These are phyloP conservation scores for Aspergillus carbonarius DNA, from an alignment of 2,329 filamentous ascomycete species.

Conservation along the genomic window DNA sequence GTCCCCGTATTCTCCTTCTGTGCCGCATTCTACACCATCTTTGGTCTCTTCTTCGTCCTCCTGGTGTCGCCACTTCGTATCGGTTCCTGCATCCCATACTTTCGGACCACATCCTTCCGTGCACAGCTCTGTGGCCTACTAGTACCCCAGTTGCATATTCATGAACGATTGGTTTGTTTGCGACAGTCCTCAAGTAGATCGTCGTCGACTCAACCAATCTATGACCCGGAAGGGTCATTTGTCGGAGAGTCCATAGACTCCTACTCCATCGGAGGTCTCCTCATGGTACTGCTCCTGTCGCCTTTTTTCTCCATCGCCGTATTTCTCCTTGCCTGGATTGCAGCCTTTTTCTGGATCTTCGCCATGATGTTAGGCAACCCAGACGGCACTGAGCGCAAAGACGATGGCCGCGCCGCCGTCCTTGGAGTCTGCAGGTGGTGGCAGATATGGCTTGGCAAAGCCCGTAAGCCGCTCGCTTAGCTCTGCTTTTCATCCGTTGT, in stretches of 20 bases:
- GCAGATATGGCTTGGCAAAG: slow-evolving; percentile 56
- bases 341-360: slow-evolving; percentile 63
- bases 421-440: slow-evolving; percentile 60
- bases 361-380: slow-evolving; percentile 62
- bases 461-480: slow-evolving; percentile 22
- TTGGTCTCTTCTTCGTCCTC: slow-evolving; percentile 52
- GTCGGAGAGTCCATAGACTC: slow-evolving; percentile 32
- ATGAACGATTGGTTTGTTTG: slow-evolving; percentile 37
- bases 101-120: slow-evolving; percentile 47
- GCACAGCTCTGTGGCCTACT: slow-evolving; percentile 54
- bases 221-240: slow-evolving; percentile 39
- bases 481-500: slow-evolving; percentile 8
- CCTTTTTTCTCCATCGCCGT: slow-evolving; percentile 58
- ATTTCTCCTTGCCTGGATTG: slow-evolving; percentile 58
- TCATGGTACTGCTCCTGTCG: slow-evolving; percentile 55
- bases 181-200: slow-evolving; percentile 24
- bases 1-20: slow-evolving; percentile 56
- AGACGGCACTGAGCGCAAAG: slow-evolving; percentile 58
- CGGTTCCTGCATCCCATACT: slow-evolving; percentile 46
- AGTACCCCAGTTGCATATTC: slow-evolving; percentile 53
- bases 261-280: slow-evolving; percentile 41
- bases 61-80: slow-evolving; percentile 56
- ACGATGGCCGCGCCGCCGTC: slow-evolving; percentile 61
- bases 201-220: slow-evolving; percentile 31
- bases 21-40: slow-evolving; percentile 55